phyloP scores from a whole-genome alignment of 2,329 filamentous ascomycete species.

The Fusarium oligoseptatum region DNA sequence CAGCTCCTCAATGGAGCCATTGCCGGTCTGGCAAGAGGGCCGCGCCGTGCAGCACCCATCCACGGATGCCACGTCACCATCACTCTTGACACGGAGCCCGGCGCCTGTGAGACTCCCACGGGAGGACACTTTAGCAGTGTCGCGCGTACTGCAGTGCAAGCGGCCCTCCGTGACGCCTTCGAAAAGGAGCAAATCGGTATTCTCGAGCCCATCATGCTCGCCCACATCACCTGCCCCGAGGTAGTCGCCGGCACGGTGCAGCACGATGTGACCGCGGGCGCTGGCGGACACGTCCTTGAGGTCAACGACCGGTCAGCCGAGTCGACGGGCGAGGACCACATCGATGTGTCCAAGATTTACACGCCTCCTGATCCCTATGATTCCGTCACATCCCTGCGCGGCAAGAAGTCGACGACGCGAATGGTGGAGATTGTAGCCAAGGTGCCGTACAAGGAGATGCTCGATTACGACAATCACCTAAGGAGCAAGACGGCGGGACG shows the following conservation, averaged over 20 bases:
- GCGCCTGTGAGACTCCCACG: constrained; percentile 68
- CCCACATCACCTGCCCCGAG: constrained; percentile 88
- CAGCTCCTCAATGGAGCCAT: constrained; percentile 83
- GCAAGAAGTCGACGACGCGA: constrained; percentile 62
- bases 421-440: constrained; percentile 81
- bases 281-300: constrained; percentile 80
- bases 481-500: constrained; percentile 89
- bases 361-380: constrained; percentile 87
- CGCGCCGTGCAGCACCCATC: constrained; percentile 82
- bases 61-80: constrained; percentile 81
- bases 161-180: constrained; percentile 74
- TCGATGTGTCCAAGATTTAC: constrained; percentile 84
- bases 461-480: constrained; percentile 91
- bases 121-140: constrained; percentile 77
- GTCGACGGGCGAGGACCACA: constrained; percentile 55
- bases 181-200: constrained; percentile 70
- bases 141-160: constrained; percentile 73
- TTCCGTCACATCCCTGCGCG: constrained; percentile 68
- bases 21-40: constrained; percentile 87
- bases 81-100: constrained; percentile 73
- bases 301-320: constrained; percentile 69
- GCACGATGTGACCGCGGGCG: constrained; percentile 81
- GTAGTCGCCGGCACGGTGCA: constrained; percentile 83
- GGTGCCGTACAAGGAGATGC: constrained; percentile 96
- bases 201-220: constrained; percentile 95